Percentiles rank a stretch among this genome's conserved stretches.
These are phyloP conservation scores for Gentiana macrophylla DNA, from an alignment of 257 asterid species.

Conservation along the genomic window DNA sequence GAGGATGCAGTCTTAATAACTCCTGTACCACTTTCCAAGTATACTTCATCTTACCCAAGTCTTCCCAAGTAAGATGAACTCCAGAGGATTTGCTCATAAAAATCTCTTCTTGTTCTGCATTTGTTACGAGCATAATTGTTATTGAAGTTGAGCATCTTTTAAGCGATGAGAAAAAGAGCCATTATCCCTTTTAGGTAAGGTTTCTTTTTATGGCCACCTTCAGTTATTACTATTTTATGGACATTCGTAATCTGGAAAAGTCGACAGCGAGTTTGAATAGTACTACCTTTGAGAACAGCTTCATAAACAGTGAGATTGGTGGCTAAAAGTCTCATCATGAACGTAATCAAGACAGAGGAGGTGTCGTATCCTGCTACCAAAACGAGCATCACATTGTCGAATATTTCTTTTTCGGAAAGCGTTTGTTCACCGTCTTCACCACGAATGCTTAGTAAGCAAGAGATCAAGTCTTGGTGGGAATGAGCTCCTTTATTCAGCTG, in stretches of 20 bases:
- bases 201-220: no score
- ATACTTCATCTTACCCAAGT: conserved; percentile 58
- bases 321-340: conserved; percentile 43
- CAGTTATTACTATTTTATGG: no score
- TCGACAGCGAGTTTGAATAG: neutral
- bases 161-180: no score
- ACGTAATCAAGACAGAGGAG: conserved; percentile 50
- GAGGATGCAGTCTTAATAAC: conserved; percentile 49
- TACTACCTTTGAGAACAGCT: conserved; percentile 48
- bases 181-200: no score
- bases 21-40: conserved; percentile 78
- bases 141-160: no score
- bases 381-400: conserved; percentile 48
- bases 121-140: neutral
- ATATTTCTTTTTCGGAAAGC: conserved; percentile 48
- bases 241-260: no score
- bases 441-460: conserved; percentile 49
- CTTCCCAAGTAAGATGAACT: conserved; percentile 53
- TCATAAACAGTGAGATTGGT: conserved; percentile 29
- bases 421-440: conserved; percentile 25
- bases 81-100: conserved; percentile 25
- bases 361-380: conserved; percentile 71
- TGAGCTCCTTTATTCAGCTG: conserved; percentile 37
- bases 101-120: conserved; percentile 58
- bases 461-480: conserved; percentile 48